phyloP scores from a whole-genome alignment of 1,284 basidiomycete genomes.

The Austroboletus novae-zelandiae region DNA sequence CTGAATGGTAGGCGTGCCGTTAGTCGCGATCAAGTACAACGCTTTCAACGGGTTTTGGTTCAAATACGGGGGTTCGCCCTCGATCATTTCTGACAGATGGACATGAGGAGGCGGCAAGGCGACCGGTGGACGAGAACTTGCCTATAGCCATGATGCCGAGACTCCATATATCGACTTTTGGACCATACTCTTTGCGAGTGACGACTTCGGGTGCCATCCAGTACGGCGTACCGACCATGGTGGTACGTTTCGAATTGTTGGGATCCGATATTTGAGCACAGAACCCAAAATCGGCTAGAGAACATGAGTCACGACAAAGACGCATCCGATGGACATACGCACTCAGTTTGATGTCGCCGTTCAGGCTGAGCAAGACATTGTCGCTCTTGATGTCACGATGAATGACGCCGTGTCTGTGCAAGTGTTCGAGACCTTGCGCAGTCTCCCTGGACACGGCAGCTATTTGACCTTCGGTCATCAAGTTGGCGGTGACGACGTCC shows the following conservation, averaged over 20 bases:
- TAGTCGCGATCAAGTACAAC: slow-evolving; percentile 95
- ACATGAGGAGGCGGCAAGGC: slow-evolving; percentile 4
- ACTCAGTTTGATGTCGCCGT: slow-evolving; percentile 98
- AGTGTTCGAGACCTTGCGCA: slow-evolving; percentile 85
- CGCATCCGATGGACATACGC: slow-evolving; percentile 36
- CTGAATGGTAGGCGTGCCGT: slow-evolving; percentile 96
- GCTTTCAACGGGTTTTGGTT: slow-evolving; percentile 97
- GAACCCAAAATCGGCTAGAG: slow-evolving; percentile 95
- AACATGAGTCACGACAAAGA: slow-evolving; percentile 3
- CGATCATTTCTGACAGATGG: slow-evolving; percentile 84
- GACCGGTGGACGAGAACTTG: slow-evolving; percentile 29
- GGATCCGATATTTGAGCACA: slow-evolving; percentile 96
- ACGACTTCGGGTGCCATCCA: slow-evolving; percentile 99
- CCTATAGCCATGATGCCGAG: slow-evolving; percentile 99
- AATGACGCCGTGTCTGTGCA: slow-evolving; percentile 94
- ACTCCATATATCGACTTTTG: slow-evolving; percentile 99
- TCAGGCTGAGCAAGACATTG: slow-evolving; percentile 90
- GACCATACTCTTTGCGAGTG: slow-evolving; percentile 96
- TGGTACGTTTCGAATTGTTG: slow-evolving; percentile 89
- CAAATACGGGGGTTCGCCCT: slow-evolving; percentile 97
- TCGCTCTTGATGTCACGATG: slow-evolving; percentile 99
- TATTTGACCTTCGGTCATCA: slow-evolving; percentile 96
- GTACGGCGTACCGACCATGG: slow-evolving; percentile 99
- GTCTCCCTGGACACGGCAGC: slow-evolving; percentile 92
- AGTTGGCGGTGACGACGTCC: slow-evolving; percentile 94